Evolutionary conservation across 345 rosid species (phyloP), one percentile per base, ranked within the genome.

Genomic region (Populus simonii): DNA sequence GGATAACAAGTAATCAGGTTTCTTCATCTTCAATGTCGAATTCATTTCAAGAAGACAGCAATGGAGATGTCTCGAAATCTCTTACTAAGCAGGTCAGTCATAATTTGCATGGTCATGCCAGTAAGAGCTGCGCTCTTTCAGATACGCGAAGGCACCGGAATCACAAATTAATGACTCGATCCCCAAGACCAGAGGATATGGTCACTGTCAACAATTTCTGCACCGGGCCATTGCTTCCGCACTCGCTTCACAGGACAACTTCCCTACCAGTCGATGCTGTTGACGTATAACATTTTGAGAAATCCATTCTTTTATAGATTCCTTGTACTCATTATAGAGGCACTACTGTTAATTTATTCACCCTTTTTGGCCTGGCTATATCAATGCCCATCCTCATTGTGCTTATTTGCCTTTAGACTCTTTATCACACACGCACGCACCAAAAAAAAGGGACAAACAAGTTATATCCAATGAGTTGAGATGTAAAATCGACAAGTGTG

Each of bases 221-320:
- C 70, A 77, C 78, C 9, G 86, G 83, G 17, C 83, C 85, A 61
- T 72, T 89, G 53, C 74, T 83, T 77, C 90, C 93, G 41, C 75
- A 82, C 63, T 85, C 90, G 47, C 88, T 91, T 61, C 85, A 89
- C 68, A 89, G 90, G 75, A 84, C 97, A 57, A 82, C 87, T 72
- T 90, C 98, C 63, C 89, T 92, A 9, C 95, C 91, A 3, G 91
- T 89, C 59, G 96, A 90, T 81, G 89, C 94, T 66, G 87, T 87
- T 83, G 85, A 87, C 80, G 74, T 83, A 79, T 85, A 84, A 82
- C 31, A 65, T 68, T 8, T 81, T 76, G 59, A 76, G 66, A 80
- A 59, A 53, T 80, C 16, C 74, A 83, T 82, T 86, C 86, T 85
- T 86, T 86, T 80, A 75, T 76, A 63, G 79, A 73, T 72, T 77